Evolutionary conservation across 805 yeast genomes (phyloP), one percentile per base, ranked within the genome.

Genomic region (Ogataea paraovalis): DNA sequence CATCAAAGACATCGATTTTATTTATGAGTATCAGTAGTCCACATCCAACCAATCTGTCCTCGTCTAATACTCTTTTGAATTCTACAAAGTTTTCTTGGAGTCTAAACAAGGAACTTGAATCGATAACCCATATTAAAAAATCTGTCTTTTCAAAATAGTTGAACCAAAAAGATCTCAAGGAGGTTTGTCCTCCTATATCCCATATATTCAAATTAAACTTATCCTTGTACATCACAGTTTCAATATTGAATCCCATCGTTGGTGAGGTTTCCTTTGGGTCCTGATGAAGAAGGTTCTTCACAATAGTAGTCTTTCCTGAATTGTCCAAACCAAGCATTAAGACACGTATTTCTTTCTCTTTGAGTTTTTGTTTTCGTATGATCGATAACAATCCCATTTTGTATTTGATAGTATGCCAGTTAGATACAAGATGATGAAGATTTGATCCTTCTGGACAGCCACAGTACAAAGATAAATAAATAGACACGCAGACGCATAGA

Each of bases 121-220:
- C 97, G 5, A 92, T 75, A 19, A 91, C 96, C 97, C 97, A 91
- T 12, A 91, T 66, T 16, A 91, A 70, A 5, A 80, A 79, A 56
- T 91, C 91, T 0, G 86, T 80, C 56, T 79, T 81, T 54, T 90
- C 97, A 60, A 86, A 91, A 65, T 92, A 91, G 67, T 91, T 92
- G 57, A 87, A 82, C 98, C 98, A 91, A 72, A 90, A 90, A 16
- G 91, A 82, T 41, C 98, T 70, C 38, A 91, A 70, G 1, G 92
- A 77, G 40, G 75, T 68, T 64, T 91, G 98, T 2, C 98, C 98
- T 4, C 98, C 98, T 12, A 91, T 82, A 60, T 83, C 68, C 98
- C 96, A 85, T 27, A 85, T 62, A 53, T 83, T 83, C 44, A 85
- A 60, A 34, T 72, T 73, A 54, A 65, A 74, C 14, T 44, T 44